Evolutionary conservation across 257 asterid species (phyloP).

Genomic region (Capsicum chinense): DNA sequence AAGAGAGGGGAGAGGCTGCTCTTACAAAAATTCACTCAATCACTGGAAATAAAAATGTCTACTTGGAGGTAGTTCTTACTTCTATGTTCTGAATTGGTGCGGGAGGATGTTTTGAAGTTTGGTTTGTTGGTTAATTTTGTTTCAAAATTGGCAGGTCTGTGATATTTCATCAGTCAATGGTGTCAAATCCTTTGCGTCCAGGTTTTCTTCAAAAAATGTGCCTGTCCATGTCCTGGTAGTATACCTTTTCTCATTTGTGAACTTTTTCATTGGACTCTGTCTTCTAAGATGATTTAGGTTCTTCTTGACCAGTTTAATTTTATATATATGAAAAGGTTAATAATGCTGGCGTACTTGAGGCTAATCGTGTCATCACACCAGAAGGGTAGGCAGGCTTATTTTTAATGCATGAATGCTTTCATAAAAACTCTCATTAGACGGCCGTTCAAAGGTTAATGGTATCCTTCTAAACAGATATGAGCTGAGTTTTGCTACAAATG

Average conservation of each 20-base stretch:
- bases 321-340: slow-evolving; percentile 60
- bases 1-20: slow-evolving; percentile 92
- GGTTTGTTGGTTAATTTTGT: not conserved
- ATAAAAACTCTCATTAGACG: not conserved
- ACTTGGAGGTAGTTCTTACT: slow-evolving; percentile 63
- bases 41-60: slow-evolving; percentile 77
- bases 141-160: slow-evolving; percentile 57
- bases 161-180: slow-evolving; percentile 74
- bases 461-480: slow-evolving; percentile 56
- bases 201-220: slow-evolving; percentile 63
- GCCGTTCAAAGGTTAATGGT: slow-evolving; percentile 4
- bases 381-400: slow-evolving; percentile 74
- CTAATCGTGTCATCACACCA: slow-evolving; percentile 53
- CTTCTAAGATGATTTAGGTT: not conserved
- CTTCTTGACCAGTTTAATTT: not conserved
- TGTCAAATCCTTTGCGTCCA: slow-evolving; percentile 73
- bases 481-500: slow-evolving; percentile 87
- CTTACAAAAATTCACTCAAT: slow-evolving; percentile 62
- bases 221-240: slow-evolving; percentile 88
- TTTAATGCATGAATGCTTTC: slow-evolving; percentile 19
- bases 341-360: slow-evolving; percentile 91
- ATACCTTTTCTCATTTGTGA: slow-evolving; percentile 24
- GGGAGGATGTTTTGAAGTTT: not conserved
- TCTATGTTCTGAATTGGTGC: not conserved
- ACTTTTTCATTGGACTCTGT: not conserved